Evolutionary conservation across 2,329 filamentous ascomycete species (phyloP), one percentile per base, ranked within the genome.

Genomic region (Hymenotorrendiella dingleyae): DNA sequence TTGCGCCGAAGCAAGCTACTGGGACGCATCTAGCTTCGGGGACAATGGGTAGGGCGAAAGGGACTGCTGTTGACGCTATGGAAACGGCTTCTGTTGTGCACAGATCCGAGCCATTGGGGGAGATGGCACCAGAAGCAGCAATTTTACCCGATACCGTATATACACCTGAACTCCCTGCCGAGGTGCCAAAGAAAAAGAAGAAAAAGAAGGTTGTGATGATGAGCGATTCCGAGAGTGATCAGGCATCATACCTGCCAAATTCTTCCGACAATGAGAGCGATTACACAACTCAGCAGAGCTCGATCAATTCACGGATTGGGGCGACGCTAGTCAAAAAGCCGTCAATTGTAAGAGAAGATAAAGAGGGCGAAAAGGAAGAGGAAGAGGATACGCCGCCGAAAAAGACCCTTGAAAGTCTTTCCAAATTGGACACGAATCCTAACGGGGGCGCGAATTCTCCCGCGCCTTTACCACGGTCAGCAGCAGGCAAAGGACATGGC

Each of bases 11-110:
- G 3, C 59, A 59, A 11, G 59, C 60, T 7, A 58, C 67, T 40
- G 68, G 68, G 17, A 59, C 61, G 20, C 64, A 67, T 47, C 55
- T 72, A 14, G 58, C 65, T 4, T 56, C 74, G 45, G 78, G 76
- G 10, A 76, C 72, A 8, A 66, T 80, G 54, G 70, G 73, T 47
- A 65, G 73, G 53, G 63, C 70, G 2, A 71, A 64, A 43, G 75
- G 71, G 3, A 69, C 72, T 3, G 67, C 68, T 6, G 62, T 77
- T 4, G 65, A 68, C 47, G 50, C 48, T 9, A 49, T 56, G 54
- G 50, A 58, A 36, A n/a, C n/a, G n/a, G 43, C 52, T 46, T 37
- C 50, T 43, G 40, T 50, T 14, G 23, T 34, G 21, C 41, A 44
- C 10, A 10, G 30, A 26, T 21, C 35, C 5, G 30, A 37, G 22